These are phyloP conservation scores for Leccinellum luteum DNA, from an alignment of 768 basidiomycete species.

Conservation along the genomic window DNA sequence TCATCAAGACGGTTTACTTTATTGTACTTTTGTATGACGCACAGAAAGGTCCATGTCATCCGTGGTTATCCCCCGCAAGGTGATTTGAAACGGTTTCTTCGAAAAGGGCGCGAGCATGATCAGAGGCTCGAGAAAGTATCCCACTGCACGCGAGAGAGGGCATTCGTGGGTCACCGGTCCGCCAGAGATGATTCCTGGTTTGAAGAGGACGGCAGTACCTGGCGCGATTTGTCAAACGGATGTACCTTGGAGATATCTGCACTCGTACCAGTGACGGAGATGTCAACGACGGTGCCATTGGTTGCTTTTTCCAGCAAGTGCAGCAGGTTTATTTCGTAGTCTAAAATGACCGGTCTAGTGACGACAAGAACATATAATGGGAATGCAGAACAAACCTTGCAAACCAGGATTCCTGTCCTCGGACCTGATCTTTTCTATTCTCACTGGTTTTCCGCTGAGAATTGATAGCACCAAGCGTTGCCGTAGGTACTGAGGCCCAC, in stretches of 20 bases:
- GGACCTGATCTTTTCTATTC: slow-evolving; percentile 83
- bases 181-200: slow-evolving; percentile 88
- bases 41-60: slow-evolving; percentile 92
- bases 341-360: slow-evolving; percentile 37
- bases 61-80: slow-evolving; percentile 86
- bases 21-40: slow-evolving; percentile 22
- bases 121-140: slow-evolving; percentile 91
- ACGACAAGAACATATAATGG: background rate
- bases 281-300: slow-evolving; percentile 93
- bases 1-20: slow-evolving; percentile 7
- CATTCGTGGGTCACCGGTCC: slow-evolving; percentile 84
- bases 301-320: slow-evolving; percentile 86
- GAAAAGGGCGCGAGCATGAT: slow-evolving; percentile 91
- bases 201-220: slow-evolving; percentile 91
- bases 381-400: slow-evolving; percentile 51
- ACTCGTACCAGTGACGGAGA: slow-evolving; percentile 84
- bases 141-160: slow-evolving; percentile 82
- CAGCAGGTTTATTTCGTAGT: slow-evolving; percentile 90
- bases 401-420: slow-evolving; percentile 95
- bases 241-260: background rate
- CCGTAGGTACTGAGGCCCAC: slow-evolving; percentile 80
- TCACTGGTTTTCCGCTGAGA: slow-evolving; percentile 80
- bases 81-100: slow-evolving; percentile 81
- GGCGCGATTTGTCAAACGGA: background rate
- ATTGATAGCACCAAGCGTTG: slow-evolving; percentile 86